Evolutionary conservation across 192 early-diverging fungal genomes (phyloP), one percentile per base, ranked within the genome.

Genomic region (Gaertneriomyces semiglobifer): DNA sequence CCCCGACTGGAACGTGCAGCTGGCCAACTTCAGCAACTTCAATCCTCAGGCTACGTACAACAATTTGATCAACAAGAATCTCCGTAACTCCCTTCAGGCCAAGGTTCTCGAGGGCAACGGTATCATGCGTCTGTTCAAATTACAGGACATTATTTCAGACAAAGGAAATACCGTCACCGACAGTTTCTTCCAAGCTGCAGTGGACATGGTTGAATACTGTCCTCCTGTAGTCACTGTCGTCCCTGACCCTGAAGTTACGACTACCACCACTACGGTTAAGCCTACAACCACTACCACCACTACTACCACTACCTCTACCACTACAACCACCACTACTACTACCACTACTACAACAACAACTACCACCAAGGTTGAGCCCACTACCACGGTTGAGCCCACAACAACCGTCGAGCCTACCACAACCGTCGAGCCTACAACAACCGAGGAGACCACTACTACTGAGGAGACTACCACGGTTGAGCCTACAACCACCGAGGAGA

Each of bases 141-240:
- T 78, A 9, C 60, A 74, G 25, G 69, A 76, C 41, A 50, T 78
- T 19, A 65, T 78, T 25, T 14, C 69, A 20, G 41, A 18, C 38
- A 69, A 18, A 11, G 77, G 77, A 16, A 50, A 60, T 20, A 38
- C 25, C 4, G 60, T 63, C 18, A 62, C 68, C 16, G 53, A 62
- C 44, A 68, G 60, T 52, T 66, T 78, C 51, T 78, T 67, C 61
- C 7, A 65, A 8, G 73, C 68, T 18, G 66, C 71, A 5, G 69
- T 68, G 8, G 55, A 72, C 48, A 51, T 58, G 55, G 62, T 76
- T 41, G 7, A 53, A 51, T 72, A 76, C 66, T 76, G 74, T 47
- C 54, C 66, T 12, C 45, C 44, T 25, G 53, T 48, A 51, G 60
- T 52, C 4, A 18, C 45, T 3, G 56, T 44, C 25, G 57, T 59